phyloP scores from a whole-genome alignment of 345 rosid species.

The Excoecaria agallocha region DNA sequence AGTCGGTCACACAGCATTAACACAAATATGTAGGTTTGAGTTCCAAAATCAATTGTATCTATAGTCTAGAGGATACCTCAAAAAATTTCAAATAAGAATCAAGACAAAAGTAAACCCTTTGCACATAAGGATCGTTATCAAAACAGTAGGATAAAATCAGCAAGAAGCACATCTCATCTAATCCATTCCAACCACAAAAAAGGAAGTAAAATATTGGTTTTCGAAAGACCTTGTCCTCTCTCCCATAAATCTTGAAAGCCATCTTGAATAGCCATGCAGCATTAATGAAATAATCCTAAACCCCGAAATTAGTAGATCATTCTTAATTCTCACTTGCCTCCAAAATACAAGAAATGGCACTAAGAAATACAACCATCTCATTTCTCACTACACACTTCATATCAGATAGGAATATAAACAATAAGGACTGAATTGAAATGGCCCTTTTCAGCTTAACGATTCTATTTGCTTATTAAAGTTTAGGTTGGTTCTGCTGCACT shows the following conservation, averaged over 20 bases:
- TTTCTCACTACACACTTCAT: background rate
- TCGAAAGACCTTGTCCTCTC: background rate
- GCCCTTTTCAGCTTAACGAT: background rate
- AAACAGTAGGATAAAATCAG: background rate
- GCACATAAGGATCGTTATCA: background rate
- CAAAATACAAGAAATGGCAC: background rate
- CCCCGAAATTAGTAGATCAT: slow-evolving; percentile 5
- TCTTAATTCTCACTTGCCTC: background rate
- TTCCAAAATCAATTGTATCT: background rate
- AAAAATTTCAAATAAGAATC: background rate
- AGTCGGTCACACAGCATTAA: background rate
- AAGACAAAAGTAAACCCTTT: background rate
- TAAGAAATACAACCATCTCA: background rate
- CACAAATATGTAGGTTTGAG: background rate
- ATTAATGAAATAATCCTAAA: background rate
- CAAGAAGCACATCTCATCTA: background rate
- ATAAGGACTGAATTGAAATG: background rate
- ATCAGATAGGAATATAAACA: background rate
- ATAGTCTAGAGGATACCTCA: background rate
- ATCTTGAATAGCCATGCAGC: background rate
- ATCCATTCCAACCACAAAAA: background rate
- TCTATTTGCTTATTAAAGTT: background rate
- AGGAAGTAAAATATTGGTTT: background rate
- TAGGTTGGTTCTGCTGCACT: background rate
- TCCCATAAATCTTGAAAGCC: background rate